Conservation (phyloP, 2,329 filamentous ascomycete species). For the Aspergillus flavus region DNA sequence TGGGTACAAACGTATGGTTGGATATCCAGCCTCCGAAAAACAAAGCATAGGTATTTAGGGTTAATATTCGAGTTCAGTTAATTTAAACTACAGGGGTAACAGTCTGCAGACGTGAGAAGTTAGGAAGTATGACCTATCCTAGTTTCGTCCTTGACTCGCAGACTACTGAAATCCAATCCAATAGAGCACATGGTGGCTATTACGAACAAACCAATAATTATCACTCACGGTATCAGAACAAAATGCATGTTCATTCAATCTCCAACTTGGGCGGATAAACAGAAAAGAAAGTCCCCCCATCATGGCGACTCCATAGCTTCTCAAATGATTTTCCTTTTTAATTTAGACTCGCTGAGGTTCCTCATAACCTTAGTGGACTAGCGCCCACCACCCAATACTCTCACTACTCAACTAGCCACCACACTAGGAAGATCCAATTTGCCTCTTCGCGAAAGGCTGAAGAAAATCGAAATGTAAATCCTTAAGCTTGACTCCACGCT, state of each 20-base stretch:
- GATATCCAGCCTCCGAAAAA: background rate
- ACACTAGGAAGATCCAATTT: slow-evolving; percentile 3
- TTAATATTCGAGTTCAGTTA: background rate
- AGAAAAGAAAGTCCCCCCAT: background rate
- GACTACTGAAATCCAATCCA: background rate
- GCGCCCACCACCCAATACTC: background rate
- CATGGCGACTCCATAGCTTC: background rate
- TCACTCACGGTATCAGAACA: background rate
- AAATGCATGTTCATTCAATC: background rate
- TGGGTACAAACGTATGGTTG: background rate
- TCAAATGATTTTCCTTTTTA: background rate
- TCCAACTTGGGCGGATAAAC: background rate
- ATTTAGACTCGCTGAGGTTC: slow-evolving; percentile 8
- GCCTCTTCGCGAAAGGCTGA: background rate
- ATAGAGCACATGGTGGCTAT: background rate
- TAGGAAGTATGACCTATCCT: slow-evolving; percentile 3
- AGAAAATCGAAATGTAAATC: slow-evolving; percentile 10
- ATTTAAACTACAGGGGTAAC: slow-evolving; percentile 1
- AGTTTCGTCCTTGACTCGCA: background rate
- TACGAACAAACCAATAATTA: background rate
- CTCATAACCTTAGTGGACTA: slow-evolving; percentile 11
- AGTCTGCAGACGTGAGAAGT: background rate
- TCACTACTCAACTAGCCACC: background rate
- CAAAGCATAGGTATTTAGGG: background rate
- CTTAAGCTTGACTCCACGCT: slow-evolving; percentile 9